These are phyloP conservation scores for Lipomyces yamanashiensis DNA, from an alignment of 805 yeast species.

Conservation along the genomic window DNA sequence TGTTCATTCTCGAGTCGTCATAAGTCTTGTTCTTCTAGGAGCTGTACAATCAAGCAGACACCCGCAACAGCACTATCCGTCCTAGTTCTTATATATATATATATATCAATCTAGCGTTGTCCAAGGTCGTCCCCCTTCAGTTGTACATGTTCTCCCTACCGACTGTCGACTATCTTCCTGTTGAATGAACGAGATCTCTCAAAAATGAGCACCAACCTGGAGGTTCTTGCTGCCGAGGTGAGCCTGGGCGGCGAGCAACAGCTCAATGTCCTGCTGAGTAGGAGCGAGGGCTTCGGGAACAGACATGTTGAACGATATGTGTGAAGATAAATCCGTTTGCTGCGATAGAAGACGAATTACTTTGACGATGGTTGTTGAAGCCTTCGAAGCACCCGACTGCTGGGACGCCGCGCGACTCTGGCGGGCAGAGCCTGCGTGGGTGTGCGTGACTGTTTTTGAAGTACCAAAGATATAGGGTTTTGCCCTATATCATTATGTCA, in stretches of 20 bases:
- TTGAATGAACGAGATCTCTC: constrained; percentile 45
- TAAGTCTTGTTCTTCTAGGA: neutral
- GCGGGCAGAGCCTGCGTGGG: neutral
- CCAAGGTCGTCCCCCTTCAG: neutral
- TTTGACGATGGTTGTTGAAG: constrained; percentile 1
- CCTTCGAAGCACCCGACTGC: neutral
- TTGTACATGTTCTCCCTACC: neutral
- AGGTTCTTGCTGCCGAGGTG: constrained; percentile 99
- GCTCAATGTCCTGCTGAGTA: constrained; percentile 55
- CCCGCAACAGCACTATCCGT: neutral
- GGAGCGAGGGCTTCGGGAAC: constrained; percentile 81
- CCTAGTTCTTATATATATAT: neutral
- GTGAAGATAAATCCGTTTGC: constrained; percentile 10
- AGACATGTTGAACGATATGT: constrained; percentile 55
- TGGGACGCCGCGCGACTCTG: constrained; percentile 1
- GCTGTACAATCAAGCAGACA: neutral
- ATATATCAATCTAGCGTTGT: neutral
- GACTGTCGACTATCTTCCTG: constrained; percentile 68
- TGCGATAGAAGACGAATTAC: constrained; percentile 7
- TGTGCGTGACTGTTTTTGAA: constrained; percentile 11
- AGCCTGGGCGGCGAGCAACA: constrained; percentile 98
- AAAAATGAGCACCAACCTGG: constrained; percentile 58
- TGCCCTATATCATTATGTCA: neutral
- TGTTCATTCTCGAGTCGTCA: neutral
- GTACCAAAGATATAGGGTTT: neutral